phyloP scores from a whole-genome alignment of 2,329 filamentous ascomycete species.

The Chrysoporthe cubensis region DNA sequence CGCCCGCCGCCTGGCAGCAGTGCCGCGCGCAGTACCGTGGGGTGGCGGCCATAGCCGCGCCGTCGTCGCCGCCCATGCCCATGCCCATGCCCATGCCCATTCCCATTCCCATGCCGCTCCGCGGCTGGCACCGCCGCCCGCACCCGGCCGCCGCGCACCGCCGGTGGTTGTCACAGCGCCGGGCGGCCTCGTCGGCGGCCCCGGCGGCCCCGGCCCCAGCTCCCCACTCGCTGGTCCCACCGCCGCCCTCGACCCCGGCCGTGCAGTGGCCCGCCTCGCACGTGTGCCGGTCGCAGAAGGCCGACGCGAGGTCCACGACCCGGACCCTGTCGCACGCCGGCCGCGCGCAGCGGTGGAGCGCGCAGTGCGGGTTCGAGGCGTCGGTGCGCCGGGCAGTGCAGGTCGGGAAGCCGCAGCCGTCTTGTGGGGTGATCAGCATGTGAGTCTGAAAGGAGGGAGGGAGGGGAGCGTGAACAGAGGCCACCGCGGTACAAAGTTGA shows the following conservation, averaged over 20 bases:
- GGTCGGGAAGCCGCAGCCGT: slow-evolving; percentile 31
- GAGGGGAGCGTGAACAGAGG: neutral
- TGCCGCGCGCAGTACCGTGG: slow-evolving; percentile 28
- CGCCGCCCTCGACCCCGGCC: slow-evolving; percentile 22
- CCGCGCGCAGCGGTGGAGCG: slow-evolving; percentile 27
- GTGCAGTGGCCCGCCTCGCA: slow-evolving; percentile 28
- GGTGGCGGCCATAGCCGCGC: slow-evolving; percentile 1
- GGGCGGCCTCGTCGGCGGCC: slow-evolving; percentile 17
- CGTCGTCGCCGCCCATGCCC: slow-evolving; percentile 6
- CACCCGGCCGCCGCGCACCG: slow-evolving; percentile 25
- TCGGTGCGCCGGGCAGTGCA: slow-evolving; percentile 25
- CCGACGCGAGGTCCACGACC: slow-evolving; percentile 10
- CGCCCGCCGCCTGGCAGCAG: slow-evolving; percentile 24
- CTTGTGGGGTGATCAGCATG: slow-evolving; percentile 3
- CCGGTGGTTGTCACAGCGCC: slow-evolving; percentile 29
- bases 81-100: neutral
- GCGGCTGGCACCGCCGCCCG: slow-evolving; percentile 24
- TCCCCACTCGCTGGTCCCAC: slow-evolving; percentile 12
- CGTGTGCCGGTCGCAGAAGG: slow-evolving; percentile 30
- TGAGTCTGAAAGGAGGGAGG: neutral
- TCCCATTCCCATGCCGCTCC: neutral
- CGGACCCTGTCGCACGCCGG: slow-evolving; percentile 25
- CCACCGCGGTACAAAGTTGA: neutral
- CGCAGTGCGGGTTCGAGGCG: slow-evolving; percentile 22
- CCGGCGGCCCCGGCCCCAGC: neutral